Conservation (phyloP, 2,329 filamentous ascomycete species). For the Thyridium curvatum region DNA sequence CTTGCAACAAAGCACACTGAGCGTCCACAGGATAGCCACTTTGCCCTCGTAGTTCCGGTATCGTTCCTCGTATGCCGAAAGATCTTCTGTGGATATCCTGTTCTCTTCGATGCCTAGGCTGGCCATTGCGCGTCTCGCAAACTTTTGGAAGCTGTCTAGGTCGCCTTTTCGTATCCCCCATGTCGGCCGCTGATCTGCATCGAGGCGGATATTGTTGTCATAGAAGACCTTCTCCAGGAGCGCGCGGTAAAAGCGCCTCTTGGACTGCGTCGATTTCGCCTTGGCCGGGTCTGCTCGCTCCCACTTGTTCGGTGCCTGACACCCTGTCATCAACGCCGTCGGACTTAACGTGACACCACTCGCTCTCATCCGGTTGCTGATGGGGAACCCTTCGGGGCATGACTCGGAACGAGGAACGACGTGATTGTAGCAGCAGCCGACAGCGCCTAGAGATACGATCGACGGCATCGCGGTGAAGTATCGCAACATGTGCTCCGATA, state of each 20-base stretch:
- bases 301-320: slow-evolving; percentile 26
- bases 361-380: slow-evolving; percentile 25
- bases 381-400: slow-evolving; percentile 27
- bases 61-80: slow-evolving; percentile 15
- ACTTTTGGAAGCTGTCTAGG: slow-evolving; percentile 15
- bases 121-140: slow-evolving; percentile 17
- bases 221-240: no score
- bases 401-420: slow-evolving; percentile 22
- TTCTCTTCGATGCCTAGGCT: slow-evolving; percentile 11
- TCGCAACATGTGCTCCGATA: slow-evolving; percentile 24
- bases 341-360: slow-evolving; percentile 16
- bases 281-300: slow-evolving; percentile 10
- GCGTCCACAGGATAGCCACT: slow-evolving; percentile 23
- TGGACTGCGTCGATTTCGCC: slow-evolving; percentile 7
- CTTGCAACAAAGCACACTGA: slow-evolving; percentile 24
- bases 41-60: slow-evolving; percentile 15
- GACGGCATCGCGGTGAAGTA: slow-evolving; percentile 16
- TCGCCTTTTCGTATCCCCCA: slow-evolving; percentile 24
- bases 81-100: slow-evolving; percentile 11
- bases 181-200: slow-evolving; percentile 9
- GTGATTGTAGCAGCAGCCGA: slow-evolving; percentile 27
- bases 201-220: slow-evolving; percentile 14
- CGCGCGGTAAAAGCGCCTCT: no score
- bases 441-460: slow-evolving; percentile 15
- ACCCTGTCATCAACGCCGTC: slow-evolving; percentile 24